phyloP scores from a whole-genome alignment of 2,329 filamentous ascomycete species.

The Acarospora socialis region DNA sequence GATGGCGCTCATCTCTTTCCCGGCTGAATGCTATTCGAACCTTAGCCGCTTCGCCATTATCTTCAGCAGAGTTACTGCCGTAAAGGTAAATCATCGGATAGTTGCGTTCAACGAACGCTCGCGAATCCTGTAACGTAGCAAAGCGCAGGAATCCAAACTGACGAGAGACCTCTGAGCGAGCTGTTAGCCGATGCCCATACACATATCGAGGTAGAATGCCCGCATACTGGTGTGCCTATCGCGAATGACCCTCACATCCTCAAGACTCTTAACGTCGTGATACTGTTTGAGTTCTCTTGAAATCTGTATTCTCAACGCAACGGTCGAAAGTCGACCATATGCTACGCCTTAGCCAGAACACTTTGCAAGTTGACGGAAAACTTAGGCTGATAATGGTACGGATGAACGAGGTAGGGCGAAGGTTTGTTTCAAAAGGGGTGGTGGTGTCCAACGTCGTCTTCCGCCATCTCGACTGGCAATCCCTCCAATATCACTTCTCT shows the following conservation, averaged over 20 bases:
- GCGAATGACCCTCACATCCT: conserved; percentile 43
- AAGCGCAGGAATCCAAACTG: conserved; percentile 45
- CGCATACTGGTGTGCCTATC: conserved; percentile 41
- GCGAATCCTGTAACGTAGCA: conserved; percentile 32
- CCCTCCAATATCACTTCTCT: conserved; percentile 38
- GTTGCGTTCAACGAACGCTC: conserved; percentile 38
- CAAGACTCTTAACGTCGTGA: conserved; percentile 37
- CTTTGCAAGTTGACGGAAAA: conserved; percentile 9
- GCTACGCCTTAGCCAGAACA: conserved; percentile 25
- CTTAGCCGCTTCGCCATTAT: conserved; percentile 28
- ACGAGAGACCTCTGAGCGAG: conserved; percentile 35
- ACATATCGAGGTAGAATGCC: conserved; percentile 4
- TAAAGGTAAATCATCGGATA: conserved; percentile 37
- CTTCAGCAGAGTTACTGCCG: conserved; percentile 24
- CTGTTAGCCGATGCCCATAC: conserved; percentile 13
- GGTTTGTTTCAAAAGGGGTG: conserved; percentile 13
- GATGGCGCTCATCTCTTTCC: conserved; percentile 36
- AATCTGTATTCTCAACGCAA: conserved; percentile 34
- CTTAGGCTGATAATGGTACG: conserved; percentile 12
- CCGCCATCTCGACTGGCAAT: conserved; percentile 33
- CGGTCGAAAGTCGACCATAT: conserved; percentile 21
- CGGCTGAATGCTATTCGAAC: conserved; percentile 40
- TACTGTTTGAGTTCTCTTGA: conserved; percentile 38
- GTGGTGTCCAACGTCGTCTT: conserved; percentile 36
- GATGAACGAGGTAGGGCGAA: conserved; percentile 9